These are phyloP conservation scores for Pseudevernia furfuracea DNA, from an alignment of 495 filamentous ascomycete genomes.

Conservation along the genomic window DNA sequence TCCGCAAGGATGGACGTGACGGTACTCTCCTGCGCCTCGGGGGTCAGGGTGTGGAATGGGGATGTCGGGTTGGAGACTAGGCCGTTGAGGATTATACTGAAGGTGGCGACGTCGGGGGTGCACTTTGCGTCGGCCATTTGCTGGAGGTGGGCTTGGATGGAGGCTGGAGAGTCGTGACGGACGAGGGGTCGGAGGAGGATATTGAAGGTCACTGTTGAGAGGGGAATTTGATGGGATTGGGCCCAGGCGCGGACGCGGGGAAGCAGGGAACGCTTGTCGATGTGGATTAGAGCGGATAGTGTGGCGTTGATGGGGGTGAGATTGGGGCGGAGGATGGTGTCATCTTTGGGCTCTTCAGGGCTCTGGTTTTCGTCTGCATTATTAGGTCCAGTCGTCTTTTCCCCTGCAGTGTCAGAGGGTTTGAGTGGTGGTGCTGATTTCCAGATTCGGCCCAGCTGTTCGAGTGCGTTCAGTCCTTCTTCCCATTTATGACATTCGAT, in stretches of 20 bases:
- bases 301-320: slow-evolving; percentile 55
- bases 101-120: slow-evolving; percentile 44
- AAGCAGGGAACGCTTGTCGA: slow-evolving; percentile 36
- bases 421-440: slow-evolving; percentile 26
- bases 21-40: slow-evolving; percentile 31
- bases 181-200: slow-evolving; percentile 52
- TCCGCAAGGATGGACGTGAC: slow-evolving; percentile 41
- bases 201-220: slow-evolving; percentile 62
- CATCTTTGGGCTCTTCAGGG: slow-evolving; percentile 23
- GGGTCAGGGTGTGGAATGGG: slow-evolving; percentile 18
- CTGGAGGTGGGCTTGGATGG: slow-evolving; percentile 38
- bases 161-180: slow-evolving; percentile 32
- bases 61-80: slow-evolving; percentile 34
- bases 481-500: slow-evolving; percentile 41
- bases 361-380: neutral
- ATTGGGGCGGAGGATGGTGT: slow-evolving; percentile 44
- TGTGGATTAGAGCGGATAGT: slow-evolving; percentile 42
- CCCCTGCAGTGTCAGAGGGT: slow-evolving; percentile 7
- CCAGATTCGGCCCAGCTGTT: slow-evolving; percentile 53
- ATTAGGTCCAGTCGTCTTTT: neutral
- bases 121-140: slow-evolving; percentile 42
- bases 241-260: slow-evolving; percentile 53
- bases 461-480: slow-evolving; percentile 47
- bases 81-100: slow-evolving; percentile 47
- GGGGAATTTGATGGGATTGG: slow-evolving; percentile 44